Base-by-base conservation (phyloP, 345 rosid species). In the Melastoma malabathricum region DNA sequence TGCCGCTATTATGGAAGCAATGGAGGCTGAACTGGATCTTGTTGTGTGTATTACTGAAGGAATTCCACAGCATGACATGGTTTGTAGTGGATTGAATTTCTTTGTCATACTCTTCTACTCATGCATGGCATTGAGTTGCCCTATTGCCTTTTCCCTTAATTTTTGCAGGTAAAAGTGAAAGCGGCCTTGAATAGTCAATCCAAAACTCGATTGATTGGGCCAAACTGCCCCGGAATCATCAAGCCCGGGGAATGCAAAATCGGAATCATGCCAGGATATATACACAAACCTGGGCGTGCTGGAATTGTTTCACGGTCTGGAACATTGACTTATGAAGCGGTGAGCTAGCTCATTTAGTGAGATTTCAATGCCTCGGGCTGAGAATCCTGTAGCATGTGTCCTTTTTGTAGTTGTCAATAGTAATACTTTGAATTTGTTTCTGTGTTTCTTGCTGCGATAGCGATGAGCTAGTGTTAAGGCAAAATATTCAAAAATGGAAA, bases 51-150 rank as follows among this genome's bases (percentile, higher is more conserved):
- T 86, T 39, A 86, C 98, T 0, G 98, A 90, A 72, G 98, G 96
- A 57, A 84, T 86, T 51, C 98, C 98, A 63, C 96, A 86, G 56
- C 96, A 86, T 58, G 98, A 90, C 65, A 90, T 90, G 98, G 98
- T 86, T 75, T 51, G 38, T 31, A 31, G 38, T 31, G 10, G 2
- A 31, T 31, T 31, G 38, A 5, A 1, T 31, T 31, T 5, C 38
- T 31, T 31, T 31, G 6, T 5, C 38, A 2, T 5, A 7, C 7
- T 31, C 7, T 31, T 31, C 10, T 31, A 31, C 38, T 31, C 38
- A 2, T 31, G 6, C 38, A 5, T 31, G 38, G 38, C 38, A 31
- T 31, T 5, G 7, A 31, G 38, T 31, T 31, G 25, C 25, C 25
- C 25, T 22, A 22, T 22, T 9, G 38, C 38, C 38, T 31, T 31